Conservation (phyloP, 306 rosid species). For the Cucurbita moschata region DNA sequence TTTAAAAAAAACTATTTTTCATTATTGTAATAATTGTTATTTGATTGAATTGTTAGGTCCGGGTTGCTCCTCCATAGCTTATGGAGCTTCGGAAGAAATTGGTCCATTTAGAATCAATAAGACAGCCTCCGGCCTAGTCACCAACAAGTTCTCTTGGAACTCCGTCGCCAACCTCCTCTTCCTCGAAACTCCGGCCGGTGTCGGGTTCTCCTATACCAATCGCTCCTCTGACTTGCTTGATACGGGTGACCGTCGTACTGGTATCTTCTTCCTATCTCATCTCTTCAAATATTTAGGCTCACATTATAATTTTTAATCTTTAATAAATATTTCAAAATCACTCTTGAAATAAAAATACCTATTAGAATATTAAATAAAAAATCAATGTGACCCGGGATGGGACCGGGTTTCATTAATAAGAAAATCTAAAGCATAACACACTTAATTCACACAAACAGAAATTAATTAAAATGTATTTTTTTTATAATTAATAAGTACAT, state of each 20-base stretch:
- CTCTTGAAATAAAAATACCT: no score
- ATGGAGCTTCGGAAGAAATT: slow-evolving; percentile 92
- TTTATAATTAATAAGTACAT: background rate
- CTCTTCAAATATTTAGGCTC: background rate
- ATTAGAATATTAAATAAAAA: no score
- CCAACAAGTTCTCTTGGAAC: slow-evolving; percentile 91
- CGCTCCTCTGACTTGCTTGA: slow-evolving; percentile 57
- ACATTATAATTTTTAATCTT: no score
- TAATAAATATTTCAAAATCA: no score
- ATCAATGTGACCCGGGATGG: no score
- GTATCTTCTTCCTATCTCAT: slow-evolving; percentile 19
- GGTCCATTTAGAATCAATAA: slow-evolving; percentile 84
- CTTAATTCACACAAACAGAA: no score
- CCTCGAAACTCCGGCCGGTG: slow-evolving; percentile 89
- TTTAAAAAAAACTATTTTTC: no score
- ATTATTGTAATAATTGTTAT: background rate
- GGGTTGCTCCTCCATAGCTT: slow-evolving; percentile 96
- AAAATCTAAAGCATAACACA: no score
- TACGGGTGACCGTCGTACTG: slow-evolving; percentile 82
- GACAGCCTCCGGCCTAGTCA: slow-evolving; percentile 52
- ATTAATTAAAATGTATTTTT: background rate
- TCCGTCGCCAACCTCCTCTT: slow-evolving; percentile 62
- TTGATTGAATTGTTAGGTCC: slow-evolving; percentile 37
- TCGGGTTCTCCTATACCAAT: slow-evolving; percentile 84
- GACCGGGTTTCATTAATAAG: no score